Percentiles rank a stretch among this genome's conserved stretches.
These are phyloP conservation scores for Saturnispora halmiae DNA, from an alignment of 805 yeast species.

Conservation along the genomic window DNA sequence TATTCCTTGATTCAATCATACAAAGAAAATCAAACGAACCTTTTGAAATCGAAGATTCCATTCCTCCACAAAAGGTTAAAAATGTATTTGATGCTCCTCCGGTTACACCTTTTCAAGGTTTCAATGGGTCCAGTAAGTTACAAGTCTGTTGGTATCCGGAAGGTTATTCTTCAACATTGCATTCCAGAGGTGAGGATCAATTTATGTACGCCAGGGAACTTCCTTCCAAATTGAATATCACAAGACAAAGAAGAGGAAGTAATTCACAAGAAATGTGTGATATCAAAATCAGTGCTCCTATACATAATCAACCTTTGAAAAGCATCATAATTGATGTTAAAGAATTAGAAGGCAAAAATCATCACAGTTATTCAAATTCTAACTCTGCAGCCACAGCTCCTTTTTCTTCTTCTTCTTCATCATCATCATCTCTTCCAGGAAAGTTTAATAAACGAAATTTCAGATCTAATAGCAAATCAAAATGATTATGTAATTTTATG, in stretches of 20 bases:
- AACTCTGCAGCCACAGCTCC: too few species aligned
- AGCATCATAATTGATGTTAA: conserved; percentile 35
- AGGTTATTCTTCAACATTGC: conserved; percentile 42
- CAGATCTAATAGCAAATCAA: background rate
- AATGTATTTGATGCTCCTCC: background rate
- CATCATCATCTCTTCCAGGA: too few species aligned
- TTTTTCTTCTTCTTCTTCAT: too few species aligned
- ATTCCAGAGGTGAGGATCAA: conserved; percentile 38
- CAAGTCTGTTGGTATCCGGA: conserved; percentile 34
- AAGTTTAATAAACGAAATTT: background rate
- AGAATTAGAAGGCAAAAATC: conserved; percentile 31
- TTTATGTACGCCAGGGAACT: conserved; percentile 44
- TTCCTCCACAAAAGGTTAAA: background rate
- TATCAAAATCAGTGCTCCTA: conserved; percentile 35
- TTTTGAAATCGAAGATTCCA: background rate
- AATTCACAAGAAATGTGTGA: conserved; percentile 30
- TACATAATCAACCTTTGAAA: conserved; percentile 27
- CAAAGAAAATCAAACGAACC: background rate
- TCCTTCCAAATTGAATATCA: conserved; percentile 37
- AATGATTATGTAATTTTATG: background rate
- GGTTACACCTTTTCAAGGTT: background rate
- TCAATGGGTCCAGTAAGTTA: conserved; percentile 13
- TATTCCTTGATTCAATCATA: conserved; percentile 22
- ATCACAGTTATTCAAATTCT: background rate
- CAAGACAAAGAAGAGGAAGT: conserved; percentile 21